Evolutionary conservation across 2,329 filamentous ascomycete species (phyloP), one percentile per base, ranked within the genome.

Genomic region (Colletotrichum brevisporum): DNA sequence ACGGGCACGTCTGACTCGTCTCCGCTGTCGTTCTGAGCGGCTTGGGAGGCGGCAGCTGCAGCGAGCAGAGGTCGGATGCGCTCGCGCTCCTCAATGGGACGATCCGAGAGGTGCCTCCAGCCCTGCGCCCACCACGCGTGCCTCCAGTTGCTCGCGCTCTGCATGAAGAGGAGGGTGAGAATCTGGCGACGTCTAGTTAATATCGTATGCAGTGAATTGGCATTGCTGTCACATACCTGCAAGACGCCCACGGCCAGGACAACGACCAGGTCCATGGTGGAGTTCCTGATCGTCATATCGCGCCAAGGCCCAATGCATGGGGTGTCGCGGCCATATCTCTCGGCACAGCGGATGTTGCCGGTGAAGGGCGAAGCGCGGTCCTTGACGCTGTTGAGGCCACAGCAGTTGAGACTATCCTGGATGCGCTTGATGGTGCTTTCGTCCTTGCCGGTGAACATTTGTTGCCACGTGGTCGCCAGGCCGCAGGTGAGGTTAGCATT

Each of bases 321-420:
- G 15, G 65, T 74, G 0, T 75, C 76, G 36, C 88, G 81, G 0
- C 82, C 81, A 71, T 84, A 89, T 5, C 82, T 77, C 53, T 81
- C 76, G 5, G 79, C 72, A 74, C 90, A 91, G 13, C 21, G 64
- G 50, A 50, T 74, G 70, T 52, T 78, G 57, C 58, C 74, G 72
- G 59, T 77, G 67, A 92, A 92, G 0, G 91, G 92, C 82, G 86
- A 93, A 0, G 87, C 86, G 72, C 86, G 87, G 74, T 94, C 90
- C 36, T 76, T 78, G 31, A 88, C 75, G 5, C 82, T 85, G 63
- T 83, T 83, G 41, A 92, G 82, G 0, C 92, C 92, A 72, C 92
- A 94, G 80, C 92, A 94, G 8, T 85, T 76, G 39, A 92, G 85
- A 0, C 84, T 77, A 75, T 94, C 89, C 74, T 94, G 92, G 58